These are phyloP conservation scores for Neopestalotiopsis sp. DNA, from an alignment of 2,329 filamentous ascomycete species.

Conservation along the genomic window DNA sequence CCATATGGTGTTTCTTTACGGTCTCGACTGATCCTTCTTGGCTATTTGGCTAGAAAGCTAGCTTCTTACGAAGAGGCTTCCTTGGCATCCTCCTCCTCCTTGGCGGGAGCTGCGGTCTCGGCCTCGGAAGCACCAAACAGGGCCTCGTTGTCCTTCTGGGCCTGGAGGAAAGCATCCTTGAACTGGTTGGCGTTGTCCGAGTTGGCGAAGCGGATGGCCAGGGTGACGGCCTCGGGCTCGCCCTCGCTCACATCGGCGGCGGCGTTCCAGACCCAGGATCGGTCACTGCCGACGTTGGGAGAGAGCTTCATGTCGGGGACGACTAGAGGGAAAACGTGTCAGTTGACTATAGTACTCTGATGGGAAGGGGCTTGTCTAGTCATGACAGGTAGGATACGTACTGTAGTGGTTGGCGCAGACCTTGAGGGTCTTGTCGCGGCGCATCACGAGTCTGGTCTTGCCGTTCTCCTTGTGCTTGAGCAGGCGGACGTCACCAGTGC, in stretches of 20 bases:
- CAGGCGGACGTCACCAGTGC: conserved; percentile 93
- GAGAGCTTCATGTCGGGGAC: conserved; percentile 99
- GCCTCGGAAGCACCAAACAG: conserved; percentile 67
- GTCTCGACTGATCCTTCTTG: neutral
- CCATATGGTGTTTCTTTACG: neutral
- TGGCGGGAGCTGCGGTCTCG: conserved; percentile 26
- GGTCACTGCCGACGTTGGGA: conserved; percentile 96
- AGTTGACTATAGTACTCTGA: neutral
- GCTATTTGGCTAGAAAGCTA: neutral
- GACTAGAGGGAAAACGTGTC: conserved; percentile 58
- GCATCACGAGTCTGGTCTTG: conserved; percentile 98
- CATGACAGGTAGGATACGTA: conserved; percentile 52
- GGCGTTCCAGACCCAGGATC: conserved; percentile 99
- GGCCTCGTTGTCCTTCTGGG: conserved; percentile 93
- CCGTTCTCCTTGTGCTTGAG: conserved; percentile 99
- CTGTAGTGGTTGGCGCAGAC: conserved; percentile 99
- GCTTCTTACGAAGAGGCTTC: neutral
- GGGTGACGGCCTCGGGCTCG: conserved; percentile 92
- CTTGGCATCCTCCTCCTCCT: neutral
- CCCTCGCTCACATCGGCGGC: conserved; percentile 98
- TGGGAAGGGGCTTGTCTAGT: neutral
- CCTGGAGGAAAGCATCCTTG: conserved; percentile 97
- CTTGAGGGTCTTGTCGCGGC: conserved; percentile 99
- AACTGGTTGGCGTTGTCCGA: conserved; percentile 96
- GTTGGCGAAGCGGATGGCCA: conserved; percentile 98